Evolutionary conservation across 2,329 filamentous ascomycete species (phyloP).

Genomic region (Mycosphaerella sp.): DNA sequence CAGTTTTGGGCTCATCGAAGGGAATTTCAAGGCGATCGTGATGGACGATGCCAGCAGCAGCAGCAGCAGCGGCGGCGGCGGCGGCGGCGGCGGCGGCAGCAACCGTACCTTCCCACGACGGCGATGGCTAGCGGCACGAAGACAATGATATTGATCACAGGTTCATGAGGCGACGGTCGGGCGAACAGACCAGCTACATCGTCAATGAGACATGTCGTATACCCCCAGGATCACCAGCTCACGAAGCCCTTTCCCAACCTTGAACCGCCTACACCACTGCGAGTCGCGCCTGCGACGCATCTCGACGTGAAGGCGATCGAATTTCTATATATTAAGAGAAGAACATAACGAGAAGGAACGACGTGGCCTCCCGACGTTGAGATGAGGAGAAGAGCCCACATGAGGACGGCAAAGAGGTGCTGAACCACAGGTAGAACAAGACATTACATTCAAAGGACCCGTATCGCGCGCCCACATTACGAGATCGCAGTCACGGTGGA

Average conservation of each 20-base stretch:
- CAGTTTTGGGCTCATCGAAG: constrained; percentile 3
- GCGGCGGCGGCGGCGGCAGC: not conserved
- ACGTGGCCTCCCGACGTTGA: not conserved
- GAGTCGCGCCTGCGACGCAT: not conserved
- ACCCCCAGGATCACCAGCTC: too few species aligned
- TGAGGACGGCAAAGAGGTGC: not conserved
- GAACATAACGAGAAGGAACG: not conserved
- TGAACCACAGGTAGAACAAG: too few species aligned
- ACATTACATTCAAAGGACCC: too few species aligned
- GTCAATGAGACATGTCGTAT: not conserved
- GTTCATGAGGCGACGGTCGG: not conserved
- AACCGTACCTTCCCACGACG: not conserved
- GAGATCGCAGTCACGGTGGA: too few species aligned
- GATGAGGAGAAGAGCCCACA: not conserved
- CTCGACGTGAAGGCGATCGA: not conserved
- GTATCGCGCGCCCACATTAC: too few species aligned
- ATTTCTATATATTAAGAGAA: not conserved
- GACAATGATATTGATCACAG: not conserved
- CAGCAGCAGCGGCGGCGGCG: too few species aligned
- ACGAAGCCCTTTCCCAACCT: too few species aligned
- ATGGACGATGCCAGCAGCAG: too few species aligned
- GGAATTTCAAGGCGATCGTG: not conserved
- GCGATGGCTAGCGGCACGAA: not conserved
- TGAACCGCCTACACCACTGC: too few species aligned
- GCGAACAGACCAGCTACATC: not conserved